Conservation (phyloP, 371 early-diverging fungal genomes). For the Rhizopus sp. region DNA sequence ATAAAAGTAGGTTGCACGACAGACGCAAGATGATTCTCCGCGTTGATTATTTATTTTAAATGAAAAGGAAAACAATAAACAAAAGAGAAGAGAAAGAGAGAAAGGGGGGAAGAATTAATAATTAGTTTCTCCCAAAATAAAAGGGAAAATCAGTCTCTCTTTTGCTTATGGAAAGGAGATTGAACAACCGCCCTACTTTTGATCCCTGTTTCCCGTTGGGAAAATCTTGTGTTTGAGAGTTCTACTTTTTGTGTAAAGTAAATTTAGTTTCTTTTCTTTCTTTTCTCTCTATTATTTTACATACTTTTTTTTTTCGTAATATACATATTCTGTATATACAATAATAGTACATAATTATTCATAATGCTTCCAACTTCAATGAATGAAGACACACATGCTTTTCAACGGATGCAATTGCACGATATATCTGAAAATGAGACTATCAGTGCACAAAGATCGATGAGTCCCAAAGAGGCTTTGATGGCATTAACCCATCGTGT, state of each 20-base stretch:
- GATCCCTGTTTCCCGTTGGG: neutral
- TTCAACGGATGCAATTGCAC: conserved; percentile 19
- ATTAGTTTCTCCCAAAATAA: neutral
- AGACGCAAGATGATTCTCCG: neutral
- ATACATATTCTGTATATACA: neutral
- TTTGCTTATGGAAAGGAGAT: neutral
- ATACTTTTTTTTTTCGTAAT: neutral
- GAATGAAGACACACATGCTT: neutral
- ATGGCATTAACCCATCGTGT: conserved; percentile 18
- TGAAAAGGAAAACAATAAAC: neutral
- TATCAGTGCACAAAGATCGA: neutral
- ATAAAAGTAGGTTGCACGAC: no score
- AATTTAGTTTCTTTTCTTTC: conserved; percentile 3
- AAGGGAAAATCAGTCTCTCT: neutral
- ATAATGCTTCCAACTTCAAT: conserved; percentile 1
- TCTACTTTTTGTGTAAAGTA: neutral
- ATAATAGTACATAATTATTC: neutral
- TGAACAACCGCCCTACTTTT: conserved; percentile 3
- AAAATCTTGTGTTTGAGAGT: neutral
- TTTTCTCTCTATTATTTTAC: neutral
- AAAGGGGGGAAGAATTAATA: neutral
- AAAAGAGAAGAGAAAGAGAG: neutral
- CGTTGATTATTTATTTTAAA: neutral
- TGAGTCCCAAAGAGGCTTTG: conserved; percentile 17
- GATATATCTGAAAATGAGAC: conserved; percentile 14